Base-by-base conservation (phyloP, 345 rosid genomes). In the Capsella bursapastoris region DNA sequence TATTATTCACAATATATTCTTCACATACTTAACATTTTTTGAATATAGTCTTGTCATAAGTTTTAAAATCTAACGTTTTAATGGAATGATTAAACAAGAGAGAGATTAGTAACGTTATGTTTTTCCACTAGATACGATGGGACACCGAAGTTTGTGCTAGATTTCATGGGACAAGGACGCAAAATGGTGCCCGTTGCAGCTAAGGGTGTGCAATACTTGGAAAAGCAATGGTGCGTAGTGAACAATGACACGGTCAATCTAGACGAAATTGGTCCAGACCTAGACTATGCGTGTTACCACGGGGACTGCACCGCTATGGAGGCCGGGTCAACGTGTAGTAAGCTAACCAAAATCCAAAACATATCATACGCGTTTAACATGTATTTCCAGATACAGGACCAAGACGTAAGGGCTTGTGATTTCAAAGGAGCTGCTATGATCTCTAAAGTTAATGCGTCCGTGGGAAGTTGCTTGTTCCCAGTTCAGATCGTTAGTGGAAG, bases 321-420 rank as follows among this genome's bases (percentile, higher is more conserved):
- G 0, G 13, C 40, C 0, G 94, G 88, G 0, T 52, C 84, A 4
- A 64, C 91, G 0, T 90, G 99, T 80, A 69, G 45, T 48, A 16
- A 47, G 3, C 44, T 87, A 51, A 82, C 76, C 18, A 3, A n/a
- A 12, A 5, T 15, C 1, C 80, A 72, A 2, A 86, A 74, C 62
- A 38, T 64, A 8, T 96, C 98, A 5, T 92, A 86, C 18, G 97
- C 96, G 1, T 92, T 96, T 53, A 96, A 92, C 70, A 85, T 82
- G 88, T 86, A 76, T 60, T 92, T 34, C 63, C 99, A 95, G 43
- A 68, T 77, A 25, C 76, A 83, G 2, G 77, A 81, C 55, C 99
- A 92, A 73, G 81, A 82, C 4, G 86, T 79, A 2, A 70, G 77
- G 16, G 83, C 91, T 0, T 96, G 99, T 58, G 78, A 86, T 34